Evolutionary conservation across 805 yeast species (phyloP).

Genomic region (Yarrowia sp.): DNA sequence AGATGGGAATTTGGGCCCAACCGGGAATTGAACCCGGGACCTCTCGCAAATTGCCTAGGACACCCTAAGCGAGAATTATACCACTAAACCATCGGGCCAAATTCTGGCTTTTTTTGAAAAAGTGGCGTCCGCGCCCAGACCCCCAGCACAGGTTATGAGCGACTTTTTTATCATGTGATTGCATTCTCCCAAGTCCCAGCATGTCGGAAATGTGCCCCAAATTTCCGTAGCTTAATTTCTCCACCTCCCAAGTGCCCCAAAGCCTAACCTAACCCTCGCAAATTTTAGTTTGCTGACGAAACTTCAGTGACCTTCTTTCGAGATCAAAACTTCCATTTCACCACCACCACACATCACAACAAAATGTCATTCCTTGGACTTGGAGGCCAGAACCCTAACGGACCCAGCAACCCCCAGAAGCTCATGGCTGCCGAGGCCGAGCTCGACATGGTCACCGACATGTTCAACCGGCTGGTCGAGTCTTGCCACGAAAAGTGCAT

Average conservation of each 20-base stretch:
- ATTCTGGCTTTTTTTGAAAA: neutral
- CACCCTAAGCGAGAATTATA: slow-evolving; percentile 39
- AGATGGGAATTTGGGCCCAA: slow-evolving; percentile 41
- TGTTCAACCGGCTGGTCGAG: slow-evolving; percentile 91
- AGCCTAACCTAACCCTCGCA: slow-evolving; percentile 28
- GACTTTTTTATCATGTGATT: neutral
- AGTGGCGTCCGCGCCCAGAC: neutral
- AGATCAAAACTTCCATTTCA: neutral
- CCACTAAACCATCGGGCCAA: slow-evolving; percentile 39
- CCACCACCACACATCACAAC: slow-evolving; percentile 3
- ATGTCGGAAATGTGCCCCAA: no score
- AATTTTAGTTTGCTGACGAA: slow-evolving; percentile 36
- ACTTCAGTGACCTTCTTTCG: slow-evolving; percentile 20
- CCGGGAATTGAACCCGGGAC: slow-evolving; percentile 40
- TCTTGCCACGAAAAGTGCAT: slow-evolving; percentile 91
- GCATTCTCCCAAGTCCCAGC: no score
- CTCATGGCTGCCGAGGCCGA: slow-evolving; percentile 90
- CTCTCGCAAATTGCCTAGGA: slow-evolving; percentile 38
- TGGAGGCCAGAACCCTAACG: slow-evolving; percentile 57
- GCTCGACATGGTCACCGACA: slow-evolving; percentile 94
- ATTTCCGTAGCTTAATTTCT: no score
- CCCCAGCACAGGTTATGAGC: slow-evolving; percentile 26
- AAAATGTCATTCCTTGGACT: slow-evolving; percentile 57
- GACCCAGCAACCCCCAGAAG: slow-evolving; percentile 48
- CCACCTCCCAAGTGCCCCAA: no score